These are phyloP conservation scores for Penicillium sp. DNA, from an alignment of 2,329 filamentous ascomycete genomes.

Conservation along the genomic window DNA sequence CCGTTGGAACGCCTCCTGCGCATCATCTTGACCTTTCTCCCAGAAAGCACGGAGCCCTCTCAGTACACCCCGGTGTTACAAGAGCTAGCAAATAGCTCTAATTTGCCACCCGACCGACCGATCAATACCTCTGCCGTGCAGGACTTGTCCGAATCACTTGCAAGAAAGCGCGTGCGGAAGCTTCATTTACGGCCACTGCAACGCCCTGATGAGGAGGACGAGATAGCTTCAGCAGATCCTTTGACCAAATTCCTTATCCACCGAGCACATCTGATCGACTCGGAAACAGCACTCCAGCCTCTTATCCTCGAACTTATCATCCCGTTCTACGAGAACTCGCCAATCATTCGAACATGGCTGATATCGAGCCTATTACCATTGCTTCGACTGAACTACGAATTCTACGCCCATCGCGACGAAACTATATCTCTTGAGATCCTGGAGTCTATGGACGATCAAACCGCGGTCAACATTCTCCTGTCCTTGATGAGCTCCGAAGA, in stretches of 20 bases:
- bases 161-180: conserved; percentile 52
- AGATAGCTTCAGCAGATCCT: conserved; percentile 46
- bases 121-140: conserved; percentile 50
- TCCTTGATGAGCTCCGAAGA: conserved; percentile 39
- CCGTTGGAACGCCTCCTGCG: conserved; percentile 55
- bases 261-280: conserved; percentile 59
- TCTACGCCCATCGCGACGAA: conserved; percentile 53
- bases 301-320: conserved; percentile 56
- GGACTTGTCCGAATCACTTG: conserved; percentile 49
- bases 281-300: conserved; percentile 57
- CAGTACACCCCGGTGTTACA: conserved; percentile 50
- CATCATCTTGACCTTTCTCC: conserved; percentile 61
- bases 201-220: conserved; percentile 45
- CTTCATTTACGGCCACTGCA: conserved; percentile 52
- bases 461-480: conserved; percentile 55
- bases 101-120: conserved; percentile 27
- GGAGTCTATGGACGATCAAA: conserved; percentile 50
- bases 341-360: conserved; percentile 57
- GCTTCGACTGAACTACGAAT: conserved; percentile 60
- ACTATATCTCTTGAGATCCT: conserved; percentile 51
- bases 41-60: conserved; percentile 54
- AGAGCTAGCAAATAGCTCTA: conserved; percentile 44
- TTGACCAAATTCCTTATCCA: conserved; percentile 59
- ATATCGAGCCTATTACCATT: conserved; percentile 59
- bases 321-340: conserved; percentile 56